Evolutionary conservation across 2,329 filamentous ascomycete species (phyloP).

Genomic region (Fusarium xylarioides): DNA sequence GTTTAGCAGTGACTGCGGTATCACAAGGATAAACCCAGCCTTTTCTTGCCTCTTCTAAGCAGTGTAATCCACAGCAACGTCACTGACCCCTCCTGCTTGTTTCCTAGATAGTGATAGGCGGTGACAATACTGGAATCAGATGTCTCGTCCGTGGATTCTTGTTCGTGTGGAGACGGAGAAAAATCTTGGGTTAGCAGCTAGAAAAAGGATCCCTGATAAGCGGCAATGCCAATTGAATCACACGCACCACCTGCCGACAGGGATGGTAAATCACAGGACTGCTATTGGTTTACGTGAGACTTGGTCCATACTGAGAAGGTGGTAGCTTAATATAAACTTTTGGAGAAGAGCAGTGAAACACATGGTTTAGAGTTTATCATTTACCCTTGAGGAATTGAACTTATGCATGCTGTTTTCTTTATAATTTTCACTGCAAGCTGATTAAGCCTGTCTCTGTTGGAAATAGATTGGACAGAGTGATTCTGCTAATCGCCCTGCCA

Average conservation of each 20-base stretch:
- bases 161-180: constrained; percentile 21
- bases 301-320: constrained; percentile 21
- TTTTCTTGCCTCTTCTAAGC: constrained; percentile 2
- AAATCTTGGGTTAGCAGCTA: neutral
- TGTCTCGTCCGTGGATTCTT: constrained; percentile 6
- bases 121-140: constrained; percentile 22
- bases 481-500: neutral
- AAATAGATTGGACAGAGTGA: neutral
- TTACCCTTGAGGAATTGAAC: neutral
- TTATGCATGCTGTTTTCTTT: neutral
- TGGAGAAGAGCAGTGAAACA: neutral
- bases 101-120: constrained; percentile 31
- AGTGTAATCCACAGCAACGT: neutral
- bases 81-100: neutral
- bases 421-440: neutral
- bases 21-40: constrained; percentile 2
- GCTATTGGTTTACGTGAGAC: constrained; percentile 23
- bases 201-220: constrained; percentile 13
- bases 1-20: neutral
- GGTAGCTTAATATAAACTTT: constrained; percentile 21
- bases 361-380: neutral
- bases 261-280: constrained; percentile 15
- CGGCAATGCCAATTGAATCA: constrained; percentile 10
- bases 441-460: neutral
- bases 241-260: constrained; percentile 31